These are phyloP conservation scores for Globisporangium iwayamae DNA, from an alignment of 352 stramenopile genomes.

Conservation along the genomic window DNA sequence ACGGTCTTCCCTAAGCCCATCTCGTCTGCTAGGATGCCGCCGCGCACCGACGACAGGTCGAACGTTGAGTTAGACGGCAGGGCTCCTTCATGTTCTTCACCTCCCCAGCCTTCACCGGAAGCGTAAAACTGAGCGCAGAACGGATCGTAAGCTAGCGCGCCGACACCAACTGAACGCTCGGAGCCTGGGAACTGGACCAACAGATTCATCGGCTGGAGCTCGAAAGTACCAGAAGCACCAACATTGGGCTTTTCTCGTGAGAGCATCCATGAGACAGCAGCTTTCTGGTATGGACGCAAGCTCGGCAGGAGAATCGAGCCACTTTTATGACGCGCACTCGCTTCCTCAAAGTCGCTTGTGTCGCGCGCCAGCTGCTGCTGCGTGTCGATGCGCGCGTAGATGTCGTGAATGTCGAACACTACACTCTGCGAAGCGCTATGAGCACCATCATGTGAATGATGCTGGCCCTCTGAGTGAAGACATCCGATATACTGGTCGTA, in stretches of 20 bases:
- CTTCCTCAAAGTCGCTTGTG: conserved; percentile 21
- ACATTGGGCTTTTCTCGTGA: conserved; percentile 71
- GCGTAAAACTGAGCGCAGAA: conserved; percentile 29
- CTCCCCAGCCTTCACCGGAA: not conserved
- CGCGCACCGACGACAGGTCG: conserved; percentile 26
- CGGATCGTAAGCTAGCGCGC: conserved; percentile 30
- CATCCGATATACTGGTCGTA: conserved; percentile 26
- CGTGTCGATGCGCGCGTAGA: conserved; percentile 52
- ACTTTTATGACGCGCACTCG: conserved; percentile 2
- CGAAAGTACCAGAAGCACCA: too few species aligned
- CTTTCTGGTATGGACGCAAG: conserved; percentile 96
- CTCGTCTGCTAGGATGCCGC: conserved; percentile 91
- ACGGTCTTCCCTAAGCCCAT: conserved; percentile 91
- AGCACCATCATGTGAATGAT: not conserved
- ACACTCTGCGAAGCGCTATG: conserved; percentile 12
- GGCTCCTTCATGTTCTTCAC: not conserved
- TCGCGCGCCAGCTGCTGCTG: conserved; percentile 30
- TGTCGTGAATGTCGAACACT: conserved; percentile 50
- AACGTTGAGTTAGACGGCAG: conserved; percentile 4
- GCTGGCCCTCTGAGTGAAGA: not conserved
- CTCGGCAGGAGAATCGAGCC: conserved; percentile 54
- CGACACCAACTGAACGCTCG: not conserved
- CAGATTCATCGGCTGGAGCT: conserved; percentile 4
- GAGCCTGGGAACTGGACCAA: conserved; percentile 15
- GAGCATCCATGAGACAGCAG: conserved; percentile 94